phyloP scores from a whole-genome alignment of 2,329 filamentous ascomycete genomes.

The Aspergillus intermedius region DNA sequence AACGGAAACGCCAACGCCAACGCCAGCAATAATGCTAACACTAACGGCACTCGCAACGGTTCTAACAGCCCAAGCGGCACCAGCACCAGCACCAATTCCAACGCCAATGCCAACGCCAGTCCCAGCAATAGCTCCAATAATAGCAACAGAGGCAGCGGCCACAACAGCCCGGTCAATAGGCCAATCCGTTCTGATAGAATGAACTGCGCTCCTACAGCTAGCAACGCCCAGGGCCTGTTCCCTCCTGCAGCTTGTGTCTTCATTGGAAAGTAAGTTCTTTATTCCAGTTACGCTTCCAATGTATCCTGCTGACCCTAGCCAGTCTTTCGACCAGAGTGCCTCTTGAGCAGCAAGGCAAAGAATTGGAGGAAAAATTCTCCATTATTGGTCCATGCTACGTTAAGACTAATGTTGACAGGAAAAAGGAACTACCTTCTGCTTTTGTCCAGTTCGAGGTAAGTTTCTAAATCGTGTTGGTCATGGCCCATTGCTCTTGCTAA shows the following conservation, averaged over 20 bases:
- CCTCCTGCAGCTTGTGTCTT: constrained; percentile 33
- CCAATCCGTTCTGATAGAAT: constrained; percentile 21
- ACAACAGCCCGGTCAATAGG: neutral
- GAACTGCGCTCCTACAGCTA: constrained; percentile 18
- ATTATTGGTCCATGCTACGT: constrained; percentile 28
- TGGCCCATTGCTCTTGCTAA: neutral
- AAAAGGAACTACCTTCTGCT: constrained; percentile 26
- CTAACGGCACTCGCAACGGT: neutral
- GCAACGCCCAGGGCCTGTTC: constrained; percentile 33
- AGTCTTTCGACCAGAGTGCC: constrained; percentile 22
- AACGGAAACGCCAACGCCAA: neutral
- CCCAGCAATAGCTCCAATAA: neutral
- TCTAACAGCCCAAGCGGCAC: neutral
- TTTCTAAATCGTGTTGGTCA: neutral
- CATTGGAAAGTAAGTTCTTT: constrained; percentile 31
- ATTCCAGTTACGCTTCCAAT: neutral
- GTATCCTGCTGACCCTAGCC: constrained; percentile 5
- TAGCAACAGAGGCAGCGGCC: neutral
- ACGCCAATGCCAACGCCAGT: neutral
- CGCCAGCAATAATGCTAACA: neutral
- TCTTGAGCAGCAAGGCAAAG: constrained; percentile 21
- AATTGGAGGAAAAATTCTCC: constrained; percentile 25
- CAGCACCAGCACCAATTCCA: neutral
- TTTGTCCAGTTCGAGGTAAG: constrained; percentile 36
- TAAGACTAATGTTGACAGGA: constrained; percentile 29